Conservation (phyloP, 768 basidiomycete species). For the Naganishia kalamii region DNA sequence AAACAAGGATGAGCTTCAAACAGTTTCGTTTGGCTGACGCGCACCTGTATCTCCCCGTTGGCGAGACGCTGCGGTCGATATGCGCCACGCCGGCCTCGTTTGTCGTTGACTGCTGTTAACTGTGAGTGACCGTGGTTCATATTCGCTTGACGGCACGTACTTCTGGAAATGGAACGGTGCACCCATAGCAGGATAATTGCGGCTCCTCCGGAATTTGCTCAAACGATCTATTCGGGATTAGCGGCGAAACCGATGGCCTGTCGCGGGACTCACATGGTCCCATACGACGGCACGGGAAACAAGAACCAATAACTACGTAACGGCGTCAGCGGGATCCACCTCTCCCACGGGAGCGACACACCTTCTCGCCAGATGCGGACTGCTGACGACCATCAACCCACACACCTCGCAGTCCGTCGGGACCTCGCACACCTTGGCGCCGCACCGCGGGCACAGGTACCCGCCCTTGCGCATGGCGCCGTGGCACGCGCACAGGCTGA, state of each 20-base stretch:
- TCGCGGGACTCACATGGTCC: constrained; percentile 62
- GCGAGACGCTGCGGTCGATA: constrained; percentile 64
- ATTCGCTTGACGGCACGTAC: constrained; percentile 13
- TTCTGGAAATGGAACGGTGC: constrained; percentile 62
- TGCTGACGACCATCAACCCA: constrained; percentile 94
- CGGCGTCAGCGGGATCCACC: neutral
- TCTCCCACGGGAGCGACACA: constrained; percentile 17
- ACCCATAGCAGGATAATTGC: constrained; percentile 62
- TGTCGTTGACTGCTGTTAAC: constrained; percentile 22
- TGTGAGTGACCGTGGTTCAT: constrained; percentile 37
- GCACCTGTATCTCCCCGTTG: constrained; percentile 71
- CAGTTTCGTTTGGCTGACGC: constrained; percentile 40
- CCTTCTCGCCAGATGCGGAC: constrained; percentile 91
- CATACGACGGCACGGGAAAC: constrained; percentile 85
- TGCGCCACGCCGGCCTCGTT: constrained; percentile 30
- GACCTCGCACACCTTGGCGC: constrained; percentile 89
- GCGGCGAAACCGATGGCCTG: neutral
- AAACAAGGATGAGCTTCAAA: neutral
- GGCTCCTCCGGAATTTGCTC: constrained; percentile 10
- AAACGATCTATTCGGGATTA: neutral
- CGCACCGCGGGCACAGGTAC: constrained; percentile 89
- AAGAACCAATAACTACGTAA: constrained; percentile 50
- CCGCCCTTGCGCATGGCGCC: constrained; percentile 85
- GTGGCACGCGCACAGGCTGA: constrained; percentile 87
- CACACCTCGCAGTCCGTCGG: constrained; percentile 98